These are phyloP conservation scores for Vanilla planifolia DNA, from an alignment of 106 monocot genomes.

Conservation along the genomic window DNA sequence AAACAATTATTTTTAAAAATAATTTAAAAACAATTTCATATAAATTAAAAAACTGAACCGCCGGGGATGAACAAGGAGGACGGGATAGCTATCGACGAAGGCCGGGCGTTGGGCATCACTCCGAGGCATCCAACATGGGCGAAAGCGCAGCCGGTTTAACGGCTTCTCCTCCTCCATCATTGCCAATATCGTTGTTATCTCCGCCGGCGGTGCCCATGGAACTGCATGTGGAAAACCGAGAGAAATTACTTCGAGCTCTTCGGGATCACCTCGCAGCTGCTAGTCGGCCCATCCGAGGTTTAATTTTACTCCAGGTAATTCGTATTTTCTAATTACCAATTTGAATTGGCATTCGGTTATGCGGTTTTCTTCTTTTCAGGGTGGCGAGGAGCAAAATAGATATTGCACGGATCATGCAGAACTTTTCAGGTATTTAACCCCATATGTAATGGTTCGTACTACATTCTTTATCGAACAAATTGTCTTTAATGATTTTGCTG, in stretches of 20 bases:
- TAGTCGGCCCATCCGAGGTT: slow-evolving; percentile 33
- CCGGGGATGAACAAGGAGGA: too few relatives aligned
- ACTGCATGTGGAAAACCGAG: slow-evolving; percentile 50
- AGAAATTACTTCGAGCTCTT: slow-evolving; percentile 40
- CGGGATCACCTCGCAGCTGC: slow-evolving; percentile 39
- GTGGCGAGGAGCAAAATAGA: slow-evolving; percentile 69
- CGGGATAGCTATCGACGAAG: too few relatives aligned
- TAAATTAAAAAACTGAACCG: too few relatives aligned
- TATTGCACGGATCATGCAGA: slow-evolving; percentile 76
- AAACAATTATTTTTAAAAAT: too few relatives aligned
- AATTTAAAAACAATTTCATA: too few relatives aligned
- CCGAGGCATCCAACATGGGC: not conserved
- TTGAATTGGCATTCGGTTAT: not conserved
- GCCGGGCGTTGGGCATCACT: too few relatives aligned
- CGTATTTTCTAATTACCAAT: not conserved
- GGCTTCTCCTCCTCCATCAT: slow-evolving; percentile 7
- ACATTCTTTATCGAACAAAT: not conserved
- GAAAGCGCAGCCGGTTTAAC: slow-evolving; percentile 7
- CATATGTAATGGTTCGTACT: not conserved
- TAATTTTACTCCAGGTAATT: slow-evolving; percentile 56
- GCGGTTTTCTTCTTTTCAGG: slow-evolving; percentile 20
- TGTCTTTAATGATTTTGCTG: not conserved
- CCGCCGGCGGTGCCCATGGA: slow-evolving; percentile 52
- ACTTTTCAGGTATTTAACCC: slow-evolving; percentile 42
- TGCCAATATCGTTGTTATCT: slow-evolving; percentile 19